Evolutionary conservation across 1,284 basidiomycete species (phyloP).

Genomic region (Phylloporus sp.): DNA sequence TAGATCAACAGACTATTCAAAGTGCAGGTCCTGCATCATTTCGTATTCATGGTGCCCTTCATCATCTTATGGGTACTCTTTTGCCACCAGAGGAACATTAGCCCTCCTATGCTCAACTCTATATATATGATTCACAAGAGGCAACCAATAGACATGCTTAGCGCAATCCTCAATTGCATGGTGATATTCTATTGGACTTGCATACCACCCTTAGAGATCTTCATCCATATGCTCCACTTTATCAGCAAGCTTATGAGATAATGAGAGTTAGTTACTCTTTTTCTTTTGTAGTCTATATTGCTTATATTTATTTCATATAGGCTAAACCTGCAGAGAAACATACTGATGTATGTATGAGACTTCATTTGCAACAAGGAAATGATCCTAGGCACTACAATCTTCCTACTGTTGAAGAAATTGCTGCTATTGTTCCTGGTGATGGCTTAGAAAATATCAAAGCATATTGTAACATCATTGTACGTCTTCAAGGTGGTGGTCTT

Average conservation of each 20-base stretch:
- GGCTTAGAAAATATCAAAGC: too few relatives aligned
- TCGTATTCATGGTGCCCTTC: slow-evolving; percentile 41
- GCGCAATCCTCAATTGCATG: slow-evolving; percentile 31
- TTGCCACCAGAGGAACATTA: slow-evolving; percentile 23
- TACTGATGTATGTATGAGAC: too few relatives aligned
- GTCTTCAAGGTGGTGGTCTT: too few relatives aligned
- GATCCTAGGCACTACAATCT: background rate
- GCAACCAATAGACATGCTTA: background rate
- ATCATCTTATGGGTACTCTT: slow-evolving; percentile 40
- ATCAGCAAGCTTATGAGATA: background rate
- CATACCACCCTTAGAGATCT: slow-evolving; percentile 30
- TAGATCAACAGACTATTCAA: slow-evolving; percentile 36
- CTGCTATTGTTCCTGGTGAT: background rate
- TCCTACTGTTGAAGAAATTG: background rate
- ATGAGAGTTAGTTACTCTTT: background rate
- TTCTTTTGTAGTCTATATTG: too few relatives aligned
- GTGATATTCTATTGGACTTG: slow-evolving; percentile 28
- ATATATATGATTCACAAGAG: background rate
- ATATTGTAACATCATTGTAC: too few relatives aligned
- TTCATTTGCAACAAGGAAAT: too few relatives aligned
- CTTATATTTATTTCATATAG: too few relatives aligned
- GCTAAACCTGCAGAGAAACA: too few relatives aligned
- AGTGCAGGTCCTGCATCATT: slow-evolving; percentile 40
- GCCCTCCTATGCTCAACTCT: slow-evolving; percentile 42
- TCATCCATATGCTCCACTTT: background rate